Conservation (phyloP, 2,329 filamentous ascomycete species). For the Apiospora aurea region DNA sequence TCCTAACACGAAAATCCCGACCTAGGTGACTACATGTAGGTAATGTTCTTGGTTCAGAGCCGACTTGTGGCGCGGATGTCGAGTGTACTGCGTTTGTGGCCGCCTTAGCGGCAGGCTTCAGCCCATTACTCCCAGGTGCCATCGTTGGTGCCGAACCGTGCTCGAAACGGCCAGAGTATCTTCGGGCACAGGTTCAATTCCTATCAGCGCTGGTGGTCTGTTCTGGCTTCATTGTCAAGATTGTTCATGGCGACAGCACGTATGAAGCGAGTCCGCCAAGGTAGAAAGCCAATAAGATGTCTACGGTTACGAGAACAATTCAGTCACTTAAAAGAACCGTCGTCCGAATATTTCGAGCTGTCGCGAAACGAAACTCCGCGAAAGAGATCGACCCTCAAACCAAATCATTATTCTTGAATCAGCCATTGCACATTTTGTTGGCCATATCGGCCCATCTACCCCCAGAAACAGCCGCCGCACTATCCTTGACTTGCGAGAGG, state of each 20-base stretch:
- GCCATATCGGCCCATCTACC: not conserved
- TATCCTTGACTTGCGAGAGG: not conserved
- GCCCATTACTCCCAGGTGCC: too few species aligned
- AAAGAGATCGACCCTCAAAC: not conserved
- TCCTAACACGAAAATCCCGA: too few species aligned
- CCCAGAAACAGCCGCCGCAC: not conserved
- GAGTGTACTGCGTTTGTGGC: too few species aligned
- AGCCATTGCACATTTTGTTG: not conserved
- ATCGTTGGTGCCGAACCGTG: too few species aligned
- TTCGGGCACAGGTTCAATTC: too few species aligned
- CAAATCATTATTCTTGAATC: not conserved
- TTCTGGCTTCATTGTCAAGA: too few species aligned
- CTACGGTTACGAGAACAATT: not conserved
- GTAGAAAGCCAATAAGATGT: not conserved
- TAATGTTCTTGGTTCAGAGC: too few species aligned
- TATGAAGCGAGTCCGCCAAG: not conserved
- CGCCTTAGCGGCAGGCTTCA: too few species aligned
- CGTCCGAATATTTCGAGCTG: not conserved
- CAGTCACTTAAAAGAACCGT: not conserved
- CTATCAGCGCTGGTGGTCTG: too few species aligned
- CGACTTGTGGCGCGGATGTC: too few species aligned
- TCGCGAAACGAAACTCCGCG: not conserved
- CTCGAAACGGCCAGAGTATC: too few species aligned
- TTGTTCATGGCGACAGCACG: not conserved
- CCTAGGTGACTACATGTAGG: too few species aligned